Percentiles rank a stretch among this genome's conserved stretches.
Conservation (phyloP, 805 yeast genomes). For the Danielia oregonensis region DNA sequence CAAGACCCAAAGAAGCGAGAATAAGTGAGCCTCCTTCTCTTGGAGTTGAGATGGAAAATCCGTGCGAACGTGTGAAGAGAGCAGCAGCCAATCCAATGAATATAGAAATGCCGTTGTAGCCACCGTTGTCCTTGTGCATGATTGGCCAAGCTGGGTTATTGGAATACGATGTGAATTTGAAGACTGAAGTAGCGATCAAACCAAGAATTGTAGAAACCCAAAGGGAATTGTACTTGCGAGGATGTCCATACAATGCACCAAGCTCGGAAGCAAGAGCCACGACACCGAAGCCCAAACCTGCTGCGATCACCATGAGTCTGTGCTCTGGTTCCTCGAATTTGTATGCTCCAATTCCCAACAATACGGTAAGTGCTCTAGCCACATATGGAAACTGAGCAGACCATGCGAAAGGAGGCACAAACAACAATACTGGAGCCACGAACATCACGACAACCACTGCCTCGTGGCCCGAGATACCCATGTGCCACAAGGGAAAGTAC, state of each 20-base stretch:
- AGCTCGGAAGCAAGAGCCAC: slow-evolving; percentile 58
- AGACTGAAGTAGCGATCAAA: slow-evolving; percentile 63
- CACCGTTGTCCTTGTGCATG: slow-evolving; percentile 82
- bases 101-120: slow-evolving; percentile 72
- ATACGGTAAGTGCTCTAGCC: slow-evolving; percentile 50
- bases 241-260: slow-evolving; percentile 25
- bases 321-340: slow-evolving; percentile 62
- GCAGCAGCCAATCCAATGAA: slow-evolving; percentile 62
- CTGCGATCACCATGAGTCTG: slow-evolving; percentile 61
- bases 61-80: slow-evolving; percentile 47
- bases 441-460: slow-evolving; percentile 53
- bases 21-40: slow-evolving; percentile 43
- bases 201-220: slow-evolving; percentile 66
- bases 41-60: slow-evolving; percentile 6
- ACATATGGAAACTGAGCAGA: slow-evolving; percentile 47
- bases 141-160: slow-evolving; percentile 97
- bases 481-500: slow-evolving; percentile 97
- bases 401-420: slow-evolving; percentile 30
- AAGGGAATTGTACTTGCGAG: slow-evolving; percentile 39
- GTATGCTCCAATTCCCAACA: slow-evolving; percentile 75
- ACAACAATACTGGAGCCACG: slow-evolving; percentile 55
- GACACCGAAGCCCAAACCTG: slow-evolving; percentile 63
- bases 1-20: slow-evolving; percentile 65
- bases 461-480: slow-evolving; percentile 97
- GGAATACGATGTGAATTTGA: slow-evolving; percentile 73